phyloP scores from a whole-genome alignment of 306 rosid genomes.

The Pterocarpus santalinus region DNA sequence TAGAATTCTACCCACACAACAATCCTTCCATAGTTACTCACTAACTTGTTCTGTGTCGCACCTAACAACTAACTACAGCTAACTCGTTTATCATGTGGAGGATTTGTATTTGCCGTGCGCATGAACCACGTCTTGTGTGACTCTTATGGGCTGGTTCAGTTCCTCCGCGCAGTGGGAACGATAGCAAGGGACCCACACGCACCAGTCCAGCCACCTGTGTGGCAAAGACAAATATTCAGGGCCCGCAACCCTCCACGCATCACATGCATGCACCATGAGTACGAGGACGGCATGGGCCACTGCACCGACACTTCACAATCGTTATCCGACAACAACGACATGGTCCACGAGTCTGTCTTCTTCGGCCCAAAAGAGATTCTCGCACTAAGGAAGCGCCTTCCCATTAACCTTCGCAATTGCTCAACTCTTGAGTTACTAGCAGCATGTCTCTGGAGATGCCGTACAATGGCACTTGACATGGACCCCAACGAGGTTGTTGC shows the following conservation, averaged over 20 bases:
- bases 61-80: no score
- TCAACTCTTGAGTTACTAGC: not conserved
- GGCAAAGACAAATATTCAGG: not conserved
- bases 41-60: no score
- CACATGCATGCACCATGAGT: not conserved
- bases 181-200: not conserved
- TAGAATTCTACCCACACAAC: no score
- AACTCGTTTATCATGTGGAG: not conserved
- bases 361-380: not conserved
- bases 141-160: not conserved
- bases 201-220: not conserved
- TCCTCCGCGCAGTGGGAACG: not conserved
- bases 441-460: constrained; percentile 6
- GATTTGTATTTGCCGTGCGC: not conserved
- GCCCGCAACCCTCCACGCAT: not conserved
- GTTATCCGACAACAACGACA: no score
- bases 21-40: no score
- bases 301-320: no score
- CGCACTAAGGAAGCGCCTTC: not conserved
- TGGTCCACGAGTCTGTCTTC: constrained; percentile 10
- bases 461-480: not conserved
- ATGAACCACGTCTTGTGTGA: not conserved
- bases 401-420: not conserved
- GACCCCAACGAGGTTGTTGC: not conserved
- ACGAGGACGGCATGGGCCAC: not conserved